phyloP scores from a whole-genome alignment of 352 stramenopile genomes.

The Phytophthora litchii region DNA sequence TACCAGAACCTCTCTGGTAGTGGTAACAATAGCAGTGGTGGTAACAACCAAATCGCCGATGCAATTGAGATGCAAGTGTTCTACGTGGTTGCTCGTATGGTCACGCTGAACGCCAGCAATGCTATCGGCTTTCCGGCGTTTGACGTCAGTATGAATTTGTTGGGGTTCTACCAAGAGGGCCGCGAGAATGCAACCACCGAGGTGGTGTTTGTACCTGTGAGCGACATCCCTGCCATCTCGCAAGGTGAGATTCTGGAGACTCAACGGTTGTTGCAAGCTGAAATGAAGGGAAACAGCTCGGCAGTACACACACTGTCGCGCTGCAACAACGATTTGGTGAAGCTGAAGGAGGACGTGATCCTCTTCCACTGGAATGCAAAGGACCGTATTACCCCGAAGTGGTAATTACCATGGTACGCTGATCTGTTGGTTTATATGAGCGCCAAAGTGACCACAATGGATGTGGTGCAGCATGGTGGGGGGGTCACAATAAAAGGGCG shows the following conservation, averaged over 20 bases:
- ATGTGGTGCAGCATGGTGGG: not conserved
- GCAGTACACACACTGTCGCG: conserved; percentile 71
- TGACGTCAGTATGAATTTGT: conserved; percentile 66
- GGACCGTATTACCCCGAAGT: conserved; percentile 54
- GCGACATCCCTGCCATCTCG: conserved; percentile 75
- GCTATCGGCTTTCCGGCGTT: conserved; percentile 83
- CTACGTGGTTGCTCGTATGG: conserved; percentile 80
- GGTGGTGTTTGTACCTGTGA: conserved; percentile 81
- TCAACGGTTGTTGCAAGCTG: conserved; percentile 63
- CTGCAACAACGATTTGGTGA: conserved; percentile 85
- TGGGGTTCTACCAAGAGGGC: conserved; percentile 84
- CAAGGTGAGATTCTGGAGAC: conserved; percentile 72
- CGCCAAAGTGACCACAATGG: conserved; percentile 17
- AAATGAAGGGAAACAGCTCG: conserved; percentile 76
- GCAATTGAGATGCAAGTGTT: conserved; percentile 86
- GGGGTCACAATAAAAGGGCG: not conserved
- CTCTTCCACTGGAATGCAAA: conserved; percentile 88
- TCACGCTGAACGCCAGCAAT: conserved; percentile 71
- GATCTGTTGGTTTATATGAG: conserved; percentile 15
- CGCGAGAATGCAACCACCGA: conserved; percentile 78
- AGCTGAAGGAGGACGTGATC: conserved; percentile 87
- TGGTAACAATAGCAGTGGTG: conserved; percentile 30
- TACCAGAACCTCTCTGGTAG: conserved; percentile 60
- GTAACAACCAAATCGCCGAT: conserved; percentile 56
- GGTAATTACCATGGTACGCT: conserved; percentile 25